phyloP scores from a whole-genome alignment of 2,329 filamentous ascomycete genomes.

The Lecanicillium sp. region DNA sequence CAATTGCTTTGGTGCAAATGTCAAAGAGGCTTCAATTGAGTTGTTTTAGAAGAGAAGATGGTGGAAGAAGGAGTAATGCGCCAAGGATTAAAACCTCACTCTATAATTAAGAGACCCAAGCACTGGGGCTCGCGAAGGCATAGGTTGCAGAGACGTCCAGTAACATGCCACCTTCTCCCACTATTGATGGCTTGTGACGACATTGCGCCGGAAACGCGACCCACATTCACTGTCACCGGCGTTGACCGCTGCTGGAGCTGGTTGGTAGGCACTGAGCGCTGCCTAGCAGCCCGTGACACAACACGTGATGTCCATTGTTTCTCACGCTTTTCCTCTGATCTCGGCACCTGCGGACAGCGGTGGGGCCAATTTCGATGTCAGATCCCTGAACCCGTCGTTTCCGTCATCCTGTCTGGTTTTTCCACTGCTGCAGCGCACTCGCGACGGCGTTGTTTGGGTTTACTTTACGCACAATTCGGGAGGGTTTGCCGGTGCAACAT shows the following conservation, averaged over 20 bases:
- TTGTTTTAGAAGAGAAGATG: too few relatives aligned
- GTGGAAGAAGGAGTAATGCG: too few relatives aligned
- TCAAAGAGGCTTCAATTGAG: too few relatives aligned
- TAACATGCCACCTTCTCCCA: not conserved
- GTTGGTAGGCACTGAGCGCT: too few relatives aligned
- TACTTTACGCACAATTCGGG: too few relatives aligned
- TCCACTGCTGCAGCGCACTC: constrained; percentile 1
- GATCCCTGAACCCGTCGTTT: not conserved
- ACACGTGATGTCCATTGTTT: constrained; percentile 6
- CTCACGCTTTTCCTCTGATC: constrained; percentile 4
- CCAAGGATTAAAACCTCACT: too few relatives aligned
- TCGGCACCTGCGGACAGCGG: constrained; percentile 8
- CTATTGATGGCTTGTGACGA: constrained; percentile 5
- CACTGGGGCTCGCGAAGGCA: not conserved
- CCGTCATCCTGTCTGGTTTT: not conserved
- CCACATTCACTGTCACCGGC: too few relatives aligned
- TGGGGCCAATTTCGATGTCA: constrained; percentile 8
- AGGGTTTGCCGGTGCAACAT: not conserved
- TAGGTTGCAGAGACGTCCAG: constrained; percentile 2
- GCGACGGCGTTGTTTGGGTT: not conserved
- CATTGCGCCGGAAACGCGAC: not conserved
- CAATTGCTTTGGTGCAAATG: too few relatives aligned
- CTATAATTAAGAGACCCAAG: too few relatives aligned
- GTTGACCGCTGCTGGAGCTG: too few relatives aligned
- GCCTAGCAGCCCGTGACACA: not conserved